Conservation (phyloP, 2,329 filamentous ascomycete species). For the Aspergillus versicolor region DNA sequence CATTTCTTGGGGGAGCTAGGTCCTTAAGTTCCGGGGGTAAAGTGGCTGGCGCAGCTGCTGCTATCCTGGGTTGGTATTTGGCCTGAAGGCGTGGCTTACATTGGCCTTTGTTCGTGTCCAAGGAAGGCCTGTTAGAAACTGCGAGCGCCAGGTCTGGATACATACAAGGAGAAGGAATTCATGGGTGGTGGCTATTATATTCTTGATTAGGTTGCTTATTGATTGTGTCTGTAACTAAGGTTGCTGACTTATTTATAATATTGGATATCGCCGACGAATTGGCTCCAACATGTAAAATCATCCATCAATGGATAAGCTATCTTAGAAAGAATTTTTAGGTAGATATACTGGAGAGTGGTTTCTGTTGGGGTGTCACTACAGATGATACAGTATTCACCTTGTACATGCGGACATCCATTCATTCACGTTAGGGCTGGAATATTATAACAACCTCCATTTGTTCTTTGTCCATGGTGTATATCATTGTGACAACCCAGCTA, state of each 20-base stretch:
- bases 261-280: background rate
- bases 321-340: too few relatives aligned
- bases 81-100: background rate
- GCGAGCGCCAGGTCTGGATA: background rate
- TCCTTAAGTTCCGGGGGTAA: background rate
- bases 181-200: too few relatives aligned
- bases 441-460: background rate
- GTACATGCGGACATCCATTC: background rate
- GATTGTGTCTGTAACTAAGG: background rate
- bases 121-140: background rate
- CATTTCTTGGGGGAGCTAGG: background rate
- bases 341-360: too few relatives aligned
- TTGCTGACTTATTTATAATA: background rate
- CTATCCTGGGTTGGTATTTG: slow-evolving; percentile 1
- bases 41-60: background rate
- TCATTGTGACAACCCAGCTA: too few relatives aligned
- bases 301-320: background rate
- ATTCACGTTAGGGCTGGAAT: background rate
- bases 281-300: background rate
- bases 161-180: background rate
- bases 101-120: background rate
- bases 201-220: background rate
- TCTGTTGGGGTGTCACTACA: too few relatives aligned
- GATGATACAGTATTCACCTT: background rate
- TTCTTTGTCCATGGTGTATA: background rate